Evolutionary conservation across 208 protist species (phyloP), one percentile per base, ranked within the genome.

Genomic region (Leishmania martiniquensis): DNA sequence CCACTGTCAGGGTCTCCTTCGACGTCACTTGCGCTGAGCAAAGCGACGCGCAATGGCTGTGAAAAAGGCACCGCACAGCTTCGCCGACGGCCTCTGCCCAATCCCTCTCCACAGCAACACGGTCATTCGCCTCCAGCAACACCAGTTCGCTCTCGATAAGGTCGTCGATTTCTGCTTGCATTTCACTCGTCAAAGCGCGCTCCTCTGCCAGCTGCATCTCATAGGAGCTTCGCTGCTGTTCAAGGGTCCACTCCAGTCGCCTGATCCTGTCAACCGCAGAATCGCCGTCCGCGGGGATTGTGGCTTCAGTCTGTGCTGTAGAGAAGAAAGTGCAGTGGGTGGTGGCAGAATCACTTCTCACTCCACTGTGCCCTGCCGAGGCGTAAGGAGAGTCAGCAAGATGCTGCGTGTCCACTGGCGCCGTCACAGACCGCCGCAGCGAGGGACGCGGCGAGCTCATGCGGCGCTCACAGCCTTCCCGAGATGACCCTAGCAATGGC

Each of bases 101-200:
- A 34, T 89, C 81, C 17, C 65, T 45, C 76, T 84, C 81, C 42
- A 94, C 42, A 12, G 34, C 66, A 37, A 65, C 34, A 22, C 91
- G 87, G 42, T 57, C 73, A 47, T 68, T 82, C n/a, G 72, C 69
- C 67, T 96, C 88, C 52, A 81, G 77, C 45, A 93, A 74, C 17
- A 78, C n/a, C 55, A 94, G 32, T 59, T 93, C 92, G 22, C 73
- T 85, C 22, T 74, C 66, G 15, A 93, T 82, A 44, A 96, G 74
- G 69, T 93, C 87, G 62, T 96, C 90, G 62, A 96, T 84, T 73
- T 94, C 90, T 3, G 75, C 76, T 73, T 92, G 92, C 89, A 96
- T 89, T 62, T 96, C 90, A 17, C n/a, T 54, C 29, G 75, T 90
- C 54, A 96, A 71, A 32, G 75, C 71, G 13, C 81, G 88, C 75